A percentile compares a stretch with the other conserved stretches of the same genome.
Conservation (phyloP, 2,329 filamentous ascomycete species). For the Furcasterigmium sp. region DNA sequence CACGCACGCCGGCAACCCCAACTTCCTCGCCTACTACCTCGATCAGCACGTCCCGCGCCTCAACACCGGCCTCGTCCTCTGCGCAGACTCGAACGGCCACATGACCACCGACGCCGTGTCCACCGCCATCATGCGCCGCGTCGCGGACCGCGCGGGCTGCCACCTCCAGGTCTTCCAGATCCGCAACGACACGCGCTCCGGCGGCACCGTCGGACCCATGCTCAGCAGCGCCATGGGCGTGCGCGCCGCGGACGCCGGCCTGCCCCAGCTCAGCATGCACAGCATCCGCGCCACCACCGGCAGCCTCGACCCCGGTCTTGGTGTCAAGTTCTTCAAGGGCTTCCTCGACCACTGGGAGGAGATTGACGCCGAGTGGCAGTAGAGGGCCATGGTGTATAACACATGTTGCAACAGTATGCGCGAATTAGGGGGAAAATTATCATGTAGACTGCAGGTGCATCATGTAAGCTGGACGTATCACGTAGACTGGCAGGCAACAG, state of each 20-base stretch:
- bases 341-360: conserved; percentile 84
- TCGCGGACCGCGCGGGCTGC: conserved; percentile 68
- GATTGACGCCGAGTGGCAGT: conserved; percentile 74
- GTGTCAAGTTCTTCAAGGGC: conserved; percentile 81
- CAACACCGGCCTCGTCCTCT: conserved; percentile 80
- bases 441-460: too few relatives aligned
- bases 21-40: conserved; percentile 81
- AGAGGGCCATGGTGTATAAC: too few relatives aligned
- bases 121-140: conserved; percentile 70
- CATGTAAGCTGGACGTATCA: too few relatives aligned
- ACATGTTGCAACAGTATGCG: too few relatives aligned
- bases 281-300: conserved; percentile 86
- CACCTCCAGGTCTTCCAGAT: conserved; percentile 89
- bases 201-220: conserved; percentile 94
- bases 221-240: conserved; percentile 77
- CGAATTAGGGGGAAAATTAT: too few relatives aligned
- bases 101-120: conserved; percentile 93
- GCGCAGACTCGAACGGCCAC: conserved; percentile 82
- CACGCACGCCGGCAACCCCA: conserved; percentile 89
- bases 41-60: conserved; percentile 80
- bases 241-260: conserved; percentile 77
- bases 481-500: too few relatives aligned
- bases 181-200: conserved; percentile 81
- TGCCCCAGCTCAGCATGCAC: conserved; percentile 93
- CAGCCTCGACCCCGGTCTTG: conserved; percentile 77